Base-by-base conservation (phyloP, 805 yeast genomes). In the Spathaspora passalidarum region DNA sequence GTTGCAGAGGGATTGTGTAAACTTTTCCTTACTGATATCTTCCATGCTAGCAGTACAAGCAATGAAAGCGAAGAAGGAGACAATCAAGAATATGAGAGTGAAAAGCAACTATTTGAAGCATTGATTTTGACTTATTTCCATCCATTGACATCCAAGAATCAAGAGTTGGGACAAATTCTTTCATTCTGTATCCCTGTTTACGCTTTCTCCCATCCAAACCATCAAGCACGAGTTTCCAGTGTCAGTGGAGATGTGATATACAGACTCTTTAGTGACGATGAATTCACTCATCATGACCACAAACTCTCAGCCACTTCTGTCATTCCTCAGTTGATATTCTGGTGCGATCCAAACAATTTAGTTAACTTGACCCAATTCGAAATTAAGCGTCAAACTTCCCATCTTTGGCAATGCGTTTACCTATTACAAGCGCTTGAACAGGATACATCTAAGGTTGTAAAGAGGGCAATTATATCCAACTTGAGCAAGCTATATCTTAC, bases 1-100 rank as follows among this genome's bases (percentile, higher is more conserved):
- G 86, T 92, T 8, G 96, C 92, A 0, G 96, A 88, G 57, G 95
- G 96, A 0, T 68, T 91, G 20, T 87, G 91, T 56, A 91, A 92
- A 66, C 68, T 92, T 42, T 81, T 84, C 54, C 70, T 94, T 44
- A 86, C 92, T 13, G 95, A 86, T 52, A 76, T 87, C 17, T 74
- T 90, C 46, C 76, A 73, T 47, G 88, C 84, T 40, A 37, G 34
- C 8, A 34, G 38, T 11, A 10, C 21, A 11, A 20, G 3, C 17
- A 51, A 20, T 11, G 45, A 42, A 8, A 47, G 53, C 16, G 49
- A 47, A 13, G 56, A 56, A 26, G 54, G 39, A 4, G 53, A 50
- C 3, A 56, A 50, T 16, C 54, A 56, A 5, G 64, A 56, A 23
- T 52, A 50, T 46, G 67, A 60, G 52, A 59, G 61, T 17, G 71